phyloP scores from a whole-genome alignment of 2,329 filamentous ascomycete genomes.

The Colletotrichum chlorophyti region DNA sequence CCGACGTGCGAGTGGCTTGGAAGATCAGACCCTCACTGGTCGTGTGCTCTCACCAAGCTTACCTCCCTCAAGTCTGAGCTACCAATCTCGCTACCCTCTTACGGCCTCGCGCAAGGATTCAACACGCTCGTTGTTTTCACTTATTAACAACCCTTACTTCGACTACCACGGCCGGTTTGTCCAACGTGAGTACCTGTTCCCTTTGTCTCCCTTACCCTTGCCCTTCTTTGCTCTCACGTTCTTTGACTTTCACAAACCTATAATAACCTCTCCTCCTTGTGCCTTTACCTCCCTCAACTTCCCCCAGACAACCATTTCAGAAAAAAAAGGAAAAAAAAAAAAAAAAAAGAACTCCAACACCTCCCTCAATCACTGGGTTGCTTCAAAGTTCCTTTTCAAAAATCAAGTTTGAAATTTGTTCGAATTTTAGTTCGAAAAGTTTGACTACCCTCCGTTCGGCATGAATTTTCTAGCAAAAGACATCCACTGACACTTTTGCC shows the following conservation, averaged over 20 bases:
- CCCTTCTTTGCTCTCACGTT: not conserved
- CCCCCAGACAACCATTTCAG: not conserved
- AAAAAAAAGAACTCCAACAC: too few relatives aligned
- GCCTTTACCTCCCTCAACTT: not conserved
- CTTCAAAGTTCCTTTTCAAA: too few relatives aligned
- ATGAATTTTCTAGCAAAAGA: too few relatives aligned
- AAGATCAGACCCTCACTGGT: constrained; percentile 29
- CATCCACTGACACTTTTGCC: not conserved
- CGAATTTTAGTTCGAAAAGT: too few relatives aligned
- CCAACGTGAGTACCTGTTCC: constrained; percentile 4
- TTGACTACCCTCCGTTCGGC: too few relatives aligned
- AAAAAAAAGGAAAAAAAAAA: too few relatives aligned
- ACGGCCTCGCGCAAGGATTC: constrained; percentile 1
- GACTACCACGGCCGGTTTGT: not conserved
- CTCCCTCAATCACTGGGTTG: too few relatives aligned
- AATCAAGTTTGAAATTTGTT: too few relatives aligned
- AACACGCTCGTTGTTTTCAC: constrained; percentile 8
- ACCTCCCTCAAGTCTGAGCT: constrained; percentile 1
- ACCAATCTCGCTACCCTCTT: not conserved
- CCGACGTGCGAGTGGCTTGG: constrained; percentile 28
- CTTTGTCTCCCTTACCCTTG: not conserved
- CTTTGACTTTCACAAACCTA: not conserved
- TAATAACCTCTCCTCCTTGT: too few relatives aligned
- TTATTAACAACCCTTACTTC: constrained; percentile 5
- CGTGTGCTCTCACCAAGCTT: not conserved